Percentiles rank a stretch among this genome's conserved stretches.
These are phyloP conservation scores for Parsonsia alboflavescens DNA, from an alignment of 257 asterid species.

Conservation along the genomic window DNA sequence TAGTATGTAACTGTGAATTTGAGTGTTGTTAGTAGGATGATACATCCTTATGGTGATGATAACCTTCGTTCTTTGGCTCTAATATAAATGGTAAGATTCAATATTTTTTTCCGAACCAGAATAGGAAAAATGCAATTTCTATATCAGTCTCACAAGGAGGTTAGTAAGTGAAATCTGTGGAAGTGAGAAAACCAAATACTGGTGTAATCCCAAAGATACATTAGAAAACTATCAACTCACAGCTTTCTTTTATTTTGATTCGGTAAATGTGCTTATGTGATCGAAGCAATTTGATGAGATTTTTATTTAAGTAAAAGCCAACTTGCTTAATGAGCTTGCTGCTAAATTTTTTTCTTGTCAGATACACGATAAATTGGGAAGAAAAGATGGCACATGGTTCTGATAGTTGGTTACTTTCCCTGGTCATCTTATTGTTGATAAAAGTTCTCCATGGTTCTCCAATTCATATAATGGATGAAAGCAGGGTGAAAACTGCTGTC, in stretches of 20 bases:
- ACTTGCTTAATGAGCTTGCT: not conserved
- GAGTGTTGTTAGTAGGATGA: no score
- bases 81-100: no score
- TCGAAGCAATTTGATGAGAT: not conserved
- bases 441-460: conserved; percentile 16
- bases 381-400: conserved; percentile 27
- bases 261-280: not conserved
- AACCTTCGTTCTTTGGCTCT: not conserved
- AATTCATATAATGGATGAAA: conserved; percentile 22
- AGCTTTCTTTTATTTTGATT: not conserved
- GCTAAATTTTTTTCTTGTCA: not conserved
- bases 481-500: conserved; percentile 40
- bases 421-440: conserved; percentile 26
- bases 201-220: not conserved
- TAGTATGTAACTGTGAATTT: not conserved
- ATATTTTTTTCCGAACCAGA: no score
- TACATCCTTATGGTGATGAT: not conserved
- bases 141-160: not conserved
- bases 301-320: not conserved
- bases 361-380: conserved; percentile 1
- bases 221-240: not conserved
- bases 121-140: not conserved
- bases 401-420: conserved; percentile 15
- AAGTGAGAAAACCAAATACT: not conserved
- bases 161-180: not conserved